Percentiles rank a stretch among this genome's conserved stretches.
These are phyloP conservation scores for Acacia crassicarpa DNA, from an alignment of 306 rosid genomes.

Conservation along the genomic window DNA sequence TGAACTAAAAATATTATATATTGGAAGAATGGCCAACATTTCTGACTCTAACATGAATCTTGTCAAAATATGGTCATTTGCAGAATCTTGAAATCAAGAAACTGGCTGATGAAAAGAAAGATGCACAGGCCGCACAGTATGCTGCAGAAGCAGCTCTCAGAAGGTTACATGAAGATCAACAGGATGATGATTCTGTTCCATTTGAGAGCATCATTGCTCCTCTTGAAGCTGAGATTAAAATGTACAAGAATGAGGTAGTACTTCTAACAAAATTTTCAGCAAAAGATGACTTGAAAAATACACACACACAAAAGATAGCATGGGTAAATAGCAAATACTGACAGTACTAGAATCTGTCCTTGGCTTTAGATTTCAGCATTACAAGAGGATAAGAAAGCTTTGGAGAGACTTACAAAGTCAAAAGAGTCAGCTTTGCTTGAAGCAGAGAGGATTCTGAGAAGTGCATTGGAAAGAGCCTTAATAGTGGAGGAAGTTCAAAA, in stretches of 20 bases:
- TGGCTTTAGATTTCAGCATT: slow-evolving; percentile 58
- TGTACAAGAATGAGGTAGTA: slow-evolving; percentile 86
- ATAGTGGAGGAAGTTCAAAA: slow-evolving; percentile 98
- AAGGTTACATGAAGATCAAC: slow-evolving; percentile 64
- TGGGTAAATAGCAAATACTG: neutral
- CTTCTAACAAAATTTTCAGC: neutral
- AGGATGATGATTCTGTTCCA: slow-evolving; percentile 67
- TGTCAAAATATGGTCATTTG: slow-evolving; percentile 32
- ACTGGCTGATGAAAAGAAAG: slow-evolving; percentile 67
- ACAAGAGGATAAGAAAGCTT: slow-evolving; percentile 87
- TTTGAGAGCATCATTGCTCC: slow-evolving; percentile 76
- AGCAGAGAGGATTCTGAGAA: slow-evolving; percentile 80
- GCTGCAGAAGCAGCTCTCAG: slow-evolving; percentile 91
- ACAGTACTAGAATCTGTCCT: slow-evolving; percentile 13
- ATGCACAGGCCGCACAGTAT: slow-evolving; percentile 84
- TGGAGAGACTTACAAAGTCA: slow-evolving; percentile 80
- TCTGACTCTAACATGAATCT: slow-evolving; percentile 8
- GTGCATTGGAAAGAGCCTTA: slow-evolving; percentile 91
- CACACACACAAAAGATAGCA: neutral
- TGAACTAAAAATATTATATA: neutral
- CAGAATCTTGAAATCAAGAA: slow-evolving; percentile 89
- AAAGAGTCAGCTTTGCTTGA: slow-evolving; percentile 86
- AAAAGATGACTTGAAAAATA: neutral
- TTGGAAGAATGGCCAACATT: slow-evolving; percentile 13
- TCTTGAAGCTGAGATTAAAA: slow-evolving; percentile 89